Conservation (phyloP, 768 basidiomycete genomes). For the Suillus placidus region DNA sequence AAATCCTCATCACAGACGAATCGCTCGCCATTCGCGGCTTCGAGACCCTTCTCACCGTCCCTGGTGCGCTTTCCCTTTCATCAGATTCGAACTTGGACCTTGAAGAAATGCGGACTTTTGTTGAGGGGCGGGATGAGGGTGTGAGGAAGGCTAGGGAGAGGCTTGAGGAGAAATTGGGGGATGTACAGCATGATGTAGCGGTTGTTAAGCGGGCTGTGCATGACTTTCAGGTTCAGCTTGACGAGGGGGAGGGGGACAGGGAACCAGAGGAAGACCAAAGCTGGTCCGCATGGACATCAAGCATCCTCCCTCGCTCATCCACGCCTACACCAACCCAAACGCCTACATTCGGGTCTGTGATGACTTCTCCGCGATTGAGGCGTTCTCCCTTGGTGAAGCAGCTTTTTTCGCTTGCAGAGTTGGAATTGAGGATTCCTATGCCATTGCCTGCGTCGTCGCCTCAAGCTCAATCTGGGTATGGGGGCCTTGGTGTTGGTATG, state of each 20-base stretch:
- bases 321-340: constrained; percentile 28
- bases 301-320: constrained; percentile 52
- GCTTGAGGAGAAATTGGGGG: constrained; percentile 64
- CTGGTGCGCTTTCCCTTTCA: constrained; percentile 41
- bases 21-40: constrained; percentile 65
- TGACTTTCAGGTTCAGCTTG: constrained; percentile 32
- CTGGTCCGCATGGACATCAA: constrained; percentile 60
- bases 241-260: constrained; percentile 3
- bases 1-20: constrained; percentile 78
- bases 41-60: constrained; percentile 64
- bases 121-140: constrained; percentile 52
- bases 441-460: constrained; percentile 34
- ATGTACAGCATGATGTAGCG: constrained; percentile 78
- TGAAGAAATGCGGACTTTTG: constrained; percentile 55
- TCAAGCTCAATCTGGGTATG: constrained; percentile 11
- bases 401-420: constrained; percentile 36
- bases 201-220: constrained; percentile 63
- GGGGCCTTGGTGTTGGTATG: constrained; percentile 22
- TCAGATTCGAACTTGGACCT: constrained; percentile 13
- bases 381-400: constrained; percentile 47
- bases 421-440: constrained; percentile 63
- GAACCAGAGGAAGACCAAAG: constrained; percentile 14
- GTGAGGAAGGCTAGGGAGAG: constrained; percentile 49
- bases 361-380: constrained; percentile 64
- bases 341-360: constrained; percentile 72